Percentiles rank a stretch among this genome's conserved stretches.
phyloP scores from a whole-genome alignment of 2,329 filamentous ascomycete genomes.

The Xylaria multiplex region DNA sequence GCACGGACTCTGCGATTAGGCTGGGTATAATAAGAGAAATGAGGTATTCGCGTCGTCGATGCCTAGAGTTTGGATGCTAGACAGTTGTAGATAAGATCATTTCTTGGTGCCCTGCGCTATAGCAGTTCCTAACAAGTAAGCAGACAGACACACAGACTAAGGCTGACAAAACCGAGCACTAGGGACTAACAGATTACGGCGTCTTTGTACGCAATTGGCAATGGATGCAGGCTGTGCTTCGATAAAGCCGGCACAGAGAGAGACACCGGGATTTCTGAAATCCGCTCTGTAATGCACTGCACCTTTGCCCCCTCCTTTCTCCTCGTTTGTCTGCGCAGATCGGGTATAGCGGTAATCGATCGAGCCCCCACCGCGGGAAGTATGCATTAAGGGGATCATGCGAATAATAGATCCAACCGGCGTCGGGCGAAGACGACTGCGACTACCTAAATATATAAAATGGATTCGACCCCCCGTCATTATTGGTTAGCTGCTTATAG shows the following conservation, averaged over 20 bases:
- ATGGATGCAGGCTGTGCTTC: too few relatives aligned
- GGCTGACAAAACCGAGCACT: constrained; percentile 22
- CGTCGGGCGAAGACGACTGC: neutral
- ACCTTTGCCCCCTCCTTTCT: neutral
- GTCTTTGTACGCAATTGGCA: constrained; percentile 13
- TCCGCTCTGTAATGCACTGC: constrained; percentile 13
- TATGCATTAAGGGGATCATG: constrained; percentile 14
- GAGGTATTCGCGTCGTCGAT: neutral
- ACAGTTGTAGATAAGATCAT: constrained; percentile 17
- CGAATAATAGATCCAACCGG: neutral
- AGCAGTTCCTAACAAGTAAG: too few relatives aligned
- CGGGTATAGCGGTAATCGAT: constrained; percentile 5
- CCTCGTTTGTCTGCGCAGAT: neutral
- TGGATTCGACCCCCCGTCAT: constrained; percentile 10
- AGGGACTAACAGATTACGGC: neutral
- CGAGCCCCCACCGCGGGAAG: neutral
- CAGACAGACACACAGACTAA: constrained; percentile 9
- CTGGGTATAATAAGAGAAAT: neutral
- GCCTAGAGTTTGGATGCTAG: neutral
- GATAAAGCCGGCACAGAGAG: neutral
- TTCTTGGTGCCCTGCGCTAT: neutral
- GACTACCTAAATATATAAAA: constrained; percentile 1
- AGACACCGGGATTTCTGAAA: constrained; percentile 9
- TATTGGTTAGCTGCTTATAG: constrained; percentile 21
- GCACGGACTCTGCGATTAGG: neutral